Evolutionary conservation across 2,329 filamentous ascomycete genomes (phyloP).

Genomic region (Cucurbitaria berberidis): DNA sequence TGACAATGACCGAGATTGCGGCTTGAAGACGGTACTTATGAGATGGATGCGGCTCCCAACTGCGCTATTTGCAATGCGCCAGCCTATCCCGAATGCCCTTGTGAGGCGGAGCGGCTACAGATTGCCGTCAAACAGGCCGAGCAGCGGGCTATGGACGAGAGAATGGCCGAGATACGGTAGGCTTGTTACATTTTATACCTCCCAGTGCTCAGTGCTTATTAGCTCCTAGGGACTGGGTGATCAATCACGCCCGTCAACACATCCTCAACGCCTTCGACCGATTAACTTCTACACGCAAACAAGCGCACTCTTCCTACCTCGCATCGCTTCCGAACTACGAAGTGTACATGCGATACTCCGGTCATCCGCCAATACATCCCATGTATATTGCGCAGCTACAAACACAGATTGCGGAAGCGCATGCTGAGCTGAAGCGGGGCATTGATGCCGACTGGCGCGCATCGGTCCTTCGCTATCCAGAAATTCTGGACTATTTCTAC

Average conservation of each 20-base stretch:
- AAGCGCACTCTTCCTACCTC: conserved; percentile 52
- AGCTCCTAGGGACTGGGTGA: conserved; percentile 53
- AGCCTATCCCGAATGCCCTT: conserved; percentile 47
- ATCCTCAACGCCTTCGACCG: conserved; percentile 53
- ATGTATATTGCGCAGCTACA: conserved; percentile 51
- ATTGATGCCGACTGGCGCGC: conserved; percentile 81
- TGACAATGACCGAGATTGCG: conserved; percentile 37
- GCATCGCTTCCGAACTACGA: conserved; percentile 54
- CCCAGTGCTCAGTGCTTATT: conserved; percentile 19
- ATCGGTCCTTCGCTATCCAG: conserved; percentile 76
- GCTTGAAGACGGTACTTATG: conserved; percentile 32
- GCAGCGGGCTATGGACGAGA: conserved; percentile 46
- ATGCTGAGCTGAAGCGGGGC: conserved; percentile 71
- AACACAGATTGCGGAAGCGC: conserved; percentile 66
- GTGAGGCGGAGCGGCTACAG: conserved; percentile 49
- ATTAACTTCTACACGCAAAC: conserved; percentile 49
- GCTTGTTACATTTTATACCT: neutral
- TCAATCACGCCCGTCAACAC: conserved; percentile 53
- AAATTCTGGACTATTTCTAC: conserved; percentile 82
- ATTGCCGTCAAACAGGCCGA: conserved; percentile 50
- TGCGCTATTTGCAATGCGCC: conserved; percentile 52
- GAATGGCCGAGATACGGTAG: conserved; percentile 45
- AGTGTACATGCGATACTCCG: conserved; percentile 54
- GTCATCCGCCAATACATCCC: conserved; percentile 52
- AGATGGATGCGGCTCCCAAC: conserved; percentile 49